Evolutionary conservation across 2,329 filamentous ascomycete genomes (phyloP).

Genomic region (Juglanconis oblonga): DNA sequence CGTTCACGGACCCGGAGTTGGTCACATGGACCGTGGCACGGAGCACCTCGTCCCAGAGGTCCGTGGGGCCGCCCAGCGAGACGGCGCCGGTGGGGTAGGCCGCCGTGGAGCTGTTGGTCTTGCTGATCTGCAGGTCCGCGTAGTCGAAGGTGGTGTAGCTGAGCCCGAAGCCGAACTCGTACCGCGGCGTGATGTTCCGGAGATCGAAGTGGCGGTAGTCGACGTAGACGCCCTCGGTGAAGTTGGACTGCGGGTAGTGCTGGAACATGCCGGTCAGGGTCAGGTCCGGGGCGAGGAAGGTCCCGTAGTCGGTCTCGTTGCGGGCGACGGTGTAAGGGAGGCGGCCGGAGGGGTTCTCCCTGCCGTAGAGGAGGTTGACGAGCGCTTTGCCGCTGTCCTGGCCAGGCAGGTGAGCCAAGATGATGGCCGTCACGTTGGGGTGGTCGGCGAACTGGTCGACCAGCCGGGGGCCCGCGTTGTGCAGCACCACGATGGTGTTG

Average conservation of each 20-base stretch:
- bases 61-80: slow-evolving; percentile 40
- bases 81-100: slow-evolving; percentile 36
- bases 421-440: slow-evolving; percentile 77
- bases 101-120: slow-evolving; percentile 31
- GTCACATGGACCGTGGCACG: slow-evolving; percentile 35
- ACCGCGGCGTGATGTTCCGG: slow-evolving; percentile 63
- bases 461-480: slow-evolving; percentile 78
- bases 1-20: slow-evolving; percentile 41
- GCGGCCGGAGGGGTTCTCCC: slow-evolving; percentile 72
- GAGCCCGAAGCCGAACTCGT: slow-evolving; percentile 78
- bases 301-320: slow-evolving; percentile 63
- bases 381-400: slow-evolving; percentile 81
- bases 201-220: slow-evolving; percentile 77
- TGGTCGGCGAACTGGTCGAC: slow-evolving; percentile 72
- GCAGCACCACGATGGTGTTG: slow-evolving; percentile 91
- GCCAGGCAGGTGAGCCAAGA: slow-evolving; percentile 79
- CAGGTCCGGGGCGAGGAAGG: slow-evolving; percentile 49
- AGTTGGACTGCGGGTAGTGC: slow-evolving; percentile 67
- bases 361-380: slow-evolving; percentile 79
- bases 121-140: slow-evolving; percentile 60
- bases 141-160: slow-evolving; percentile 79
- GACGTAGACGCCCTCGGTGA: slow-evolving; percentile 76
- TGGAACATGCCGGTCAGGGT: slow-evolving; percentile 67
- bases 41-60: slow-evolving; percentile 46
- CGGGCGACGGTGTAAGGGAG: slow-evolving; percentile 78